phyloP scores from a whole-genome alignment of 805 yeast genomes.

The Kazachstania psychrophila region DNA sequence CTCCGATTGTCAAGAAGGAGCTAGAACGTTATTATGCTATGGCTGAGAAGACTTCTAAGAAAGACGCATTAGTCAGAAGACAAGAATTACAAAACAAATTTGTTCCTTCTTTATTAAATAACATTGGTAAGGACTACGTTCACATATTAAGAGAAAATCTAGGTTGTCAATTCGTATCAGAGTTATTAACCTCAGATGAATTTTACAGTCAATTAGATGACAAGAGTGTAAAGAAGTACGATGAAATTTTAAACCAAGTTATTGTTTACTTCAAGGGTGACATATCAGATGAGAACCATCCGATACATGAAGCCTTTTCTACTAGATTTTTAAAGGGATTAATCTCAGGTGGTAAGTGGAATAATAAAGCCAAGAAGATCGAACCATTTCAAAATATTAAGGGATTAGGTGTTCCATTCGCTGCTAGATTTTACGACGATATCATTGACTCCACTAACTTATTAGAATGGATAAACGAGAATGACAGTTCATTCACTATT shows the following conservation, averaged over 20 bases:
- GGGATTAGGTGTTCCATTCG: constrained; percentile 52
- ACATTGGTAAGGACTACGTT: constrained; percentile 42
- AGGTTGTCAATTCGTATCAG: constrained; percentile 78
- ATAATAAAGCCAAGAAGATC: constrained; percentile 48
- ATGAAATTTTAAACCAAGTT: constrained; percentile 45
- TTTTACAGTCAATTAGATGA: constrained; percentile 32
- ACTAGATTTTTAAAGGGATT: constrained; percentile 65
- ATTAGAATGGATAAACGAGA: constrained; percentile 57
- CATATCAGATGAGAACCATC: constrained; percentile 54
- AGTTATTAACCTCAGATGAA: constrained; percentile 53
- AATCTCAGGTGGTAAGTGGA: constrained; percentile 82
- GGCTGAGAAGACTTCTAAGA: constrained; percentile 68
- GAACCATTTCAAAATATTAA: constrained; percentile 36
- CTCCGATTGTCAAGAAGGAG: constrained; percentile 57
- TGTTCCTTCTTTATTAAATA: constrained; percentile 53
- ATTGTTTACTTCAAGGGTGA: constrained; percentile 58
- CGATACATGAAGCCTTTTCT: constrained; percentile 62
- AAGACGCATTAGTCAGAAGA: constrained; percentile 71
- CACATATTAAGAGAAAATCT: constrained; percentile 56
- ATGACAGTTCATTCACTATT: constrained; percentile 68
- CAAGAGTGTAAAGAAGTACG: constrained; percentile 31
- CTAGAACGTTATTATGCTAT: constrained; percentile 51
- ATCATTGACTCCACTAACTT: constrained; percentile 45
- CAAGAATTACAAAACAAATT: constrained; percentile 56
- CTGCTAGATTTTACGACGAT: constrained; percentile 42